Percentiles rank a stretch among this genome's conserved stretches.
Conservation (phyloP, 495 filamentous ascomycete genomes). For the Daldinia concentrica region DNA sequence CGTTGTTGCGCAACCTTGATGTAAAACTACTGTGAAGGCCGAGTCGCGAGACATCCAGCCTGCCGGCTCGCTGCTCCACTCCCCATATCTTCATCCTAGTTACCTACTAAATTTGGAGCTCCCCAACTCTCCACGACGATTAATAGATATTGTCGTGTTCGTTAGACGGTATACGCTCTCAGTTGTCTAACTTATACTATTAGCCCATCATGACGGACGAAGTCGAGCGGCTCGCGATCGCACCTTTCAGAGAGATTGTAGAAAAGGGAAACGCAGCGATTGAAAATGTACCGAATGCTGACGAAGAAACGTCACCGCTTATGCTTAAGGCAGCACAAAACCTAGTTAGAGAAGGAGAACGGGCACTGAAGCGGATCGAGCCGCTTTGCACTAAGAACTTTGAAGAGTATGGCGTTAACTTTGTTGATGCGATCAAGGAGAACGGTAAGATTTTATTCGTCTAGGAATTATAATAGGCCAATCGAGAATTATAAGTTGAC, state of each 20-base stretch:
- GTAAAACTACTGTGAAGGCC: conserved; percentile 28
- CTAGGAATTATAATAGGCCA: neutral
- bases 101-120: conserved; percentile 15
- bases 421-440: conserved; percentile 55
- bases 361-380: conserved; percentile 55
- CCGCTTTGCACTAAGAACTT: conserved; percentile 52
- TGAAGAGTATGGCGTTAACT: conserved; percentile 52
- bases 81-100: conserved; percentile 18
- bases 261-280: conserved; percentile 51
- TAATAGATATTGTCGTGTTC: conserved; percentile 13
- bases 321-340: conserved; percentile 55
- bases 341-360: conserved; percentile 52
- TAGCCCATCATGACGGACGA: conserved; percentile 47
- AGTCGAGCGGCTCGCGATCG: conserved; percentile 50
- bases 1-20: conserved; percentile 32
- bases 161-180: conserved; percentile 19
- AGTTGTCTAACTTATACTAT: conserved; percentile 9
- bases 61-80: conserved; percentile 40
- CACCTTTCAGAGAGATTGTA: conserved; percentile 54
- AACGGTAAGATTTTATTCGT: conserved; percentile 47
- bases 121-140: conserved; percentile 7
- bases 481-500: conserved; percentile 17
- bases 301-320: conserved; percentile 42
- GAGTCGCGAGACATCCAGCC: conserved; percentile 26
- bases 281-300: conserved; percentile 49